Conservation (phyloP, 2,329 filamentous ascomycete species). For the Xylogone sp. region DNA sequence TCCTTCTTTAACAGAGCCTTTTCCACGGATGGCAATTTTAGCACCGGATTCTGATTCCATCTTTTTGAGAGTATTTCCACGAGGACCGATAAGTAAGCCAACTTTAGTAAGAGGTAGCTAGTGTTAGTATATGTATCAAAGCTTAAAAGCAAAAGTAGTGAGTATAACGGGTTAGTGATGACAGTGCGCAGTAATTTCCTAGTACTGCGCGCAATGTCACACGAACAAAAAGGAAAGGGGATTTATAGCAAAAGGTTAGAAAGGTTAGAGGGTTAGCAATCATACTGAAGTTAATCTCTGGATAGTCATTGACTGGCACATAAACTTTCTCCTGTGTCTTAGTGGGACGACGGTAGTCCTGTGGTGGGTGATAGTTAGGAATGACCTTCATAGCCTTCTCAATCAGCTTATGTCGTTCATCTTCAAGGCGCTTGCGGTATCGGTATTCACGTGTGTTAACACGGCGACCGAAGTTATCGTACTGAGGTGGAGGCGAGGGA, state of each 20-base stretch:
- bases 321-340: conserved; percentile 99
- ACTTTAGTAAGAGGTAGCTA: conserved; percentile 86
- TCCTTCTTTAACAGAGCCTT: conserved; percentile 99
- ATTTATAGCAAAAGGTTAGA: conserved; percentile 53
- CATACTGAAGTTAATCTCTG: conserved; percentile 99
- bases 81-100: conserved; percentile 98
- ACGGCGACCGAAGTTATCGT: conserved; percentile 99
- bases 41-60: conserved; percentile 97
- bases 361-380: conserved; percentile 97
- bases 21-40: conserved; percentile 99
- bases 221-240: conserved; percentile 39
- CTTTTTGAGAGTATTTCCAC: conserved; percentile 99
- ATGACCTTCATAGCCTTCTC: conserved; percentile 99
- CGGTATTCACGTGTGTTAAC: conserved; percentile 98
- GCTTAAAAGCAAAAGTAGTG: conserved; percentile 29
- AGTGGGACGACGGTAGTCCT: conserved; percentile 96
- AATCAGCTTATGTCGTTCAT: conserved; percentile 97
- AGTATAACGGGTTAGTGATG: conserved; percentile 32
- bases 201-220: conserved; percentile 31
- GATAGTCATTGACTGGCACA: conserved; percentile 99
- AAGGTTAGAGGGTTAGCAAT: conserved; percentile 97
- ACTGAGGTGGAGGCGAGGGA: conserved; percentile 91
- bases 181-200: conserved; percentile 25
- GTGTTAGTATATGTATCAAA: conserved; percentile 71
- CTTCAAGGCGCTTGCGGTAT: conserved; percentile 95